Base-by-base conservation (phyloP, 148 eudicot genomes). In the Nyssa sinensis region DNA sequence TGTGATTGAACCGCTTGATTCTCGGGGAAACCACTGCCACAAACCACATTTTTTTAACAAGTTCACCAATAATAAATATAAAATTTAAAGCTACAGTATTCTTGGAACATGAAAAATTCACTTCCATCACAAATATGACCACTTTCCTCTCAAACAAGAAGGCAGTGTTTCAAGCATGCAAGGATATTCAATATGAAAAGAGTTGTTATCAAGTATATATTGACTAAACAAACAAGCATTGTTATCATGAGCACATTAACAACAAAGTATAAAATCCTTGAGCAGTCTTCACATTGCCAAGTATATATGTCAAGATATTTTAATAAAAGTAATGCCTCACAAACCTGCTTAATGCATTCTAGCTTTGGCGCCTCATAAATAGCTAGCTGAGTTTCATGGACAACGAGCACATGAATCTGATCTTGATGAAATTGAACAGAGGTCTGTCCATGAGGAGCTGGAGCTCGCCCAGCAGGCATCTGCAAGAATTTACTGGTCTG, bases 321-420 rank as follows among this genome's bases (percentile, higher is more conserved):
- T 55, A n/a, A 55, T 3, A 75, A 29, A 66, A 55, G 53, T 17
- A 55, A 77, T 64, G 62, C 27, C 60, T 34, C 17, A 35, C 68
- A 23, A 59, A 90, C 96, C 93, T 88, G 93, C 73, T 85, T 77
- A 51, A 76, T 53, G 74, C 79, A 64, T n/a, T 85, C 91, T 21
- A 91, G 81, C 73, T 82, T 88, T 9, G 81, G 75, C 23, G 88
- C 86, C 53, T 91, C 91, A 29, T 85, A 84, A 19, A 91, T 75
- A 37, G 91, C 96, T 57, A 89, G 21, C 69, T 91, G 96, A 3
- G 87, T 80, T 69, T 87, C 90, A 70, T 91, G 96, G 55, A 89
- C 78, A 32, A 77, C 91, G 78, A 91, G 72, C 31, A 91, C 63
- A 58, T 85, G 96, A 33, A 62, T 79, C 77, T 85, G 93, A 77